Evolutionary conservation across 2,329 filamentous ascomycete genomes (phyloP).

Genomic region (Geoglossum cookeanum): DNA sequence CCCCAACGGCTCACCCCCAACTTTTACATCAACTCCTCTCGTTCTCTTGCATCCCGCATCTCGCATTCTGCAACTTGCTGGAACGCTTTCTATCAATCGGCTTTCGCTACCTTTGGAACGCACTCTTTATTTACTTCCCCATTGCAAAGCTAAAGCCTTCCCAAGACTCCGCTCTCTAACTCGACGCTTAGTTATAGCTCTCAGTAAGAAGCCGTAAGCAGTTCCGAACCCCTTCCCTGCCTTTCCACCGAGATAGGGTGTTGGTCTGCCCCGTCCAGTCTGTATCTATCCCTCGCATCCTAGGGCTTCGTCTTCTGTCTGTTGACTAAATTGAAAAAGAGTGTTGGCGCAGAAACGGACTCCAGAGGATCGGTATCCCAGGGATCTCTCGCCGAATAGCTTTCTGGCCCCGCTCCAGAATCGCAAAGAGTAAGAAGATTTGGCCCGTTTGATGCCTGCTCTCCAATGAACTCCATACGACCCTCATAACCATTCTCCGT

Average conservation of each 20-base stretch:
- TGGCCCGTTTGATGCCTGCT: not conserved
- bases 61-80: not conserved
- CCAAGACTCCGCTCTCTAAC: not conserved
- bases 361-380: not conserved
- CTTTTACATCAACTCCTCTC: not conserved
- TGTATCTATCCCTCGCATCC: too few relatives aligned
- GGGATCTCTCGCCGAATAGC: not conserved
- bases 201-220: not conserved
- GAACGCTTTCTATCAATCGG: slow-evolving; percentile 3
- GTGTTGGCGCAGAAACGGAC: not conserved
- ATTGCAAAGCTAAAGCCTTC: not conserved
- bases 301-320: too few relatives aligned
- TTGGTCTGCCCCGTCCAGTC: not conserved
- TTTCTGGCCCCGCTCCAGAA: not conserved
- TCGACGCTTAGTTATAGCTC: not conserved
- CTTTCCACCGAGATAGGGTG: not conserved
- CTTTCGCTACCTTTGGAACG: slow-evolving; percentile 2
- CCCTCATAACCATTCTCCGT: too few relatives aligned
- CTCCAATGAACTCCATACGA: too few relatives aligned
- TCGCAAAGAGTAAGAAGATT: not conserved
- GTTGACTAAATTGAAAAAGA: too few relatives aligned
- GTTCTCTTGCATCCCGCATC: not conserved
- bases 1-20: not conserved
- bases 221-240: not conserved
- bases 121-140: not conserved